Conservation (phyloP, 495 filamentous ascomycete species). For the Diplogelasinospora grovesii region DNA sequence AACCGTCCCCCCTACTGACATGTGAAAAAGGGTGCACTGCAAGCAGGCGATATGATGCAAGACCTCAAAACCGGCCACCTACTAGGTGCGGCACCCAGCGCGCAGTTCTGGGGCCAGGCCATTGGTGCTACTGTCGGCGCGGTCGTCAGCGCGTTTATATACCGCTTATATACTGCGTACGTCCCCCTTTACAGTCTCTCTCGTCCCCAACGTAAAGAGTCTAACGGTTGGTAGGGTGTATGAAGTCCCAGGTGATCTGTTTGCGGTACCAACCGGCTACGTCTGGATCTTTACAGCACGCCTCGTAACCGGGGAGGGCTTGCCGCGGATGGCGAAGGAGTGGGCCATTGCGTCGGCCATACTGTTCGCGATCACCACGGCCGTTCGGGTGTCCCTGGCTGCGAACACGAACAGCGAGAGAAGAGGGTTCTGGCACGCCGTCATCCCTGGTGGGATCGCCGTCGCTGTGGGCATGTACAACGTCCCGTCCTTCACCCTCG, state of each 20-base stretch:
- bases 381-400: conserved; percentile 49
- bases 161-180: conserved; percentile 75
- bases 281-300: conserved; percentile 97
- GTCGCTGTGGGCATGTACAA: conserved; percentile 98
- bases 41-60: conserved; percentile 97
- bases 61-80: conserved; percentile 96
- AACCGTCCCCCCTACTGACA: not conserved
- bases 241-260: conserved; percentile 74
- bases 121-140: conserved; percentile 88
- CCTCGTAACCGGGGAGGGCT: conserved; percentile 85
- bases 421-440: conserved; percentile 46
- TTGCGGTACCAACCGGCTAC: conserved; percentile 89
- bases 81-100: conserved; percentile 82
- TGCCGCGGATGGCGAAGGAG: conserved; percentile 74
- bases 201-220: not conserved
- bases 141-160: conserved; percentile 78
- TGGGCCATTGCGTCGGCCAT: conserved; percentile 65
- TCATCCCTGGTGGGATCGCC: conserved; percentile 87
- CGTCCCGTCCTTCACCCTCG: conserved; percentile 89
- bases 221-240: conserved; percentile 58
- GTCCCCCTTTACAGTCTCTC: not conserved
- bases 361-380: conserved; percentile 64
- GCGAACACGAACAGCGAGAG: conserved; percentile 16
- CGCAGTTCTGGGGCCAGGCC: conserved; percentile 94
- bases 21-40: conserved; percentile 69